A percentile compares a stretch with the other conserved stretches of the same genome.
These are phyloP conservation scores for Salix viminalis DNA, from an alignment of 345 rosid species.

Conservation along the genomic window DNA sequence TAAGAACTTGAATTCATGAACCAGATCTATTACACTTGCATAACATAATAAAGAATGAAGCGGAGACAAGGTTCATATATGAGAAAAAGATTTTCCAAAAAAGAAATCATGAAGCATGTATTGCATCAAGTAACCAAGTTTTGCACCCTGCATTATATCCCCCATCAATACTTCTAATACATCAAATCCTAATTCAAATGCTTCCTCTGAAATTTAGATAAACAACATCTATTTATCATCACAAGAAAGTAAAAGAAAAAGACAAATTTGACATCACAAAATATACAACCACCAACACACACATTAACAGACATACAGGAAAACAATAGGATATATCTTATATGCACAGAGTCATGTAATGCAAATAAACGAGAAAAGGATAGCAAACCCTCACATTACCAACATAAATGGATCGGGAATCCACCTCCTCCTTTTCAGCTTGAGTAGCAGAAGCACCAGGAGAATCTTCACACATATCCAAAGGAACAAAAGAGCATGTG, in stretches of 20 bases:
- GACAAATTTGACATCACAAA: background rate
- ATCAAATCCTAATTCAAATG: background rate
- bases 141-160: background rate
- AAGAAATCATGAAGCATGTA: background rate
- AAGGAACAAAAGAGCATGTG: background rate
- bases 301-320: background rate
- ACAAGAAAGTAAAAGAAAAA: background rate
- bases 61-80: background rate
- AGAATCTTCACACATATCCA: slow-evolving; percentile 53
- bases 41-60: background rate
- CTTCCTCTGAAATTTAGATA: background rate
- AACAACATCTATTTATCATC: background rate
- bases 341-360: background rate
- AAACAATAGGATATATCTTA: background rate
- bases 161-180: background rate
- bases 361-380: slow-evolving; percentile 7
- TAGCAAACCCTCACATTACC: slow-evolving; percentile 79
- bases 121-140: background rate
- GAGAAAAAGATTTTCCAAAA: background rate
- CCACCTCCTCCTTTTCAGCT: slow-evolving; percentile 98
- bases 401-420: slow-evolving; percentile 87
- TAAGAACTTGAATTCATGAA: background rate
- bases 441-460: slow-evolving; percentile 56
- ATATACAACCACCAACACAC: background rate
- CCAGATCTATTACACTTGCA: background rate